A percentile compares a stretch with the other conserved stretches of the same genome.
phyloP scores from a whole-genome alignment of 225 moss, liverwort and hornwort species.

The Anthoceros angustus region DNA sequence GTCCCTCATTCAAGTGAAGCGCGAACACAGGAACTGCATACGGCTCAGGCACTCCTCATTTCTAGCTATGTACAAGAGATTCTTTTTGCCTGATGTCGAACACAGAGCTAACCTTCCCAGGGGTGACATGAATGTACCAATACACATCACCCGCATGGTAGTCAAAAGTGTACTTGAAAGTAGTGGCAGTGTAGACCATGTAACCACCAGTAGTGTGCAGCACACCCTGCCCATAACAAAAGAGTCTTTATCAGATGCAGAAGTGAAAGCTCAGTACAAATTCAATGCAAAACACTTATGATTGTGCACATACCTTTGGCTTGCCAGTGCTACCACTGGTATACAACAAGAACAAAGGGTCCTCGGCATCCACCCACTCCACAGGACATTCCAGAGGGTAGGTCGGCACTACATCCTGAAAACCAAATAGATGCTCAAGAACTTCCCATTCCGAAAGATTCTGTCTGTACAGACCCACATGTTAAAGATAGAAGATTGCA shows the following conservation, averaged over 20 bases:
- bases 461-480: too few species aligned
- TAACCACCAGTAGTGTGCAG: conserved; percentile 53
- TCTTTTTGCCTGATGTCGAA: too few species aligned
- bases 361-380: conserved; percentile 98
- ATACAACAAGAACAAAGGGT: conserved; percentile 73
- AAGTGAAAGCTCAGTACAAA: too few species aligned
- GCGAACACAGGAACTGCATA: background rate
- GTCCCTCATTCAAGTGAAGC: too few species aligned
- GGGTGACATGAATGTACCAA: conserved; percentile 21
- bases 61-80: too few species aligned
- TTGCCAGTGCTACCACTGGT: conserved; percentile 99
- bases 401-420: conserved; percentile 55
- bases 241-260: too few species aligned
- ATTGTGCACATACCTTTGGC: conserved; percentile 46
- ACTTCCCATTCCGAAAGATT: too few species aligned
- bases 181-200: conserved; percentile 45
- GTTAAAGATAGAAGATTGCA: background rate
- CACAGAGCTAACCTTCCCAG: conserved; percentile 2
- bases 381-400: conserved; percentile 52
- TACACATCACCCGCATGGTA: conserved; percentile 44
- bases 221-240: conserved; percentile 29
- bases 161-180: conserved; percentile 49
- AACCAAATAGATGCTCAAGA: too few species aligned
- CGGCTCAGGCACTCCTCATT: too few species aligned
- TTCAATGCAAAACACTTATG: too few species aligned